Percentiles rank a stretch among this genome's conserved stretches.
Conservation (phyloP, 768 basidiomycete genomes). For the Tulasnella sp. region DNA sequence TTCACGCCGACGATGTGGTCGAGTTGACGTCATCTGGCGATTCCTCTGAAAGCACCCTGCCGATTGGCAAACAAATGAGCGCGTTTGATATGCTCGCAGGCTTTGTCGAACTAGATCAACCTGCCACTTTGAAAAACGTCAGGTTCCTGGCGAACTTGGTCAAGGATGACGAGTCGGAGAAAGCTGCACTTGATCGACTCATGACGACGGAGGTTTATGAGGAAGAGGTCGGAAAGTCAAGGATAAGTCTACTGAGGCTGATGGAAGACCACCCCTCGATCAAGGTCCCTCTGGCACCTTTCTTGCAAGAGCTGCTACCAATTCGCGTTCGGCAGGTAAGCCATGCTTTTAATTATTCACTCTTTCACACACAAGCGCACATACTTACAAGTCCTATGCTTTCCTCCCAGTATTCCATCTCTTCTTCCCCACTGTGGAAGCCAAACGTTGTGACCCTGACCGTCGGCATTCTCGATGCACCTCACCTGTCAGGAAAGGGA, state of each 20-base stretch:
- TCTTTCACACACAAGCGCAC: no score
- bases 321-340: slow-evolving; percentile 32
- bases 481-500: slow-evolving; percentile 28
- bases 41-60: slow-evolving; percentile 27
- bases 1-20: slow-evolving; percentile 24
- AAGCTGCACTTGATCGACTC: slow-evolving; percentile 26
- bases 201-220: slow-evolving; percentile 23
- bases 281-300: slow-evolving; percentile 29
- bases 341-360: no score
- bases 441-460: slow-evolving; percentile 35
- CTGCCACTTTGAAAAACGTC: slow-evolving; percentile 35
- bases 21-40: slow-evolving; percentile 30
- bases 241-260: slow-evolving; percentile 35
- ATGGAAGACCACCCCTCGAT: slow-evolving; percentile 32
- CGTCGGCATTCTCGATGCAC: slow-evolving; percentile 34
- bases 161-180: slow-evolving; percentile 22
- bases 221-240: slow-evolving; percentile 28
- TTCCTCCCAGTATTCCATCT: slow-evolving; percentile 36
- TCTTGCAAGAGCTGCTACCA: slow-evolving; percentile 34
- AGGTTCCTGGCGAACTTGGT: slow-evolving; percentile 26
- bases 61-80: slow-evolving; percentile 30
- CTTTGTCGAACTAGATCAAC: slow-evolving; percentile 40
- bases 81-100: slow-evolving; percentile 32
- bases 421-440: slow-evolving; percentile 38
- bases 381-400: no score